Percentiles rank a stretch among this genome's conserved stretches.
Conservation (phyloP, 495 filamentous ascomycete species). For the Hypoxylon lienhwacheense region DNA sequence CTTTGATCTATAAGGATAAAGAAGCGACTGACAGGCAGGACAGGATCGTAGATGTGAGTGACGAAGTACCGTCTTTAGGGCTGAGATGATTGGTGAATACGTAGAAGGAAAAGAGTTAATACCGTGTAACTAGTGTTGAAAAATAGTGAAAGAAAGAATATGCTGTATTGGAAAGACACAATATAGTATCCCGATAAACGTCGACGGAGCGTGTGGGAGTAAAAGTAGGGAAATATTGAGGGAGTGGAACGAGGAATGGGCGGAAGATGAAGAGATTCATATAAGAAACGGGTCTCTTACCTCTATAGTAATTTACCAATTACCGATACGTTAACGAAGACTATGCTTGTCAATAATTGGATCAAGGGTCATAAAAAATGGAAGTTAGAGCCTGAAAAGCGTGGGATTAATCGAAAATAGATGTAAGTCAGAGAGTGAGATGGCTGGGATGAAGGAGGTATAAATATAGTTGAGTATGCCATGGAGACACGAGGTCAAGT, state of each 20-base stretch:
- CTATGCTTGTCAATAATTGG: slow-evolving; percentile 4
- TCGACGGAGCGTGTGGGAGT: neutral
- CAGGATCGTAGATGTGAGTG: neutral
- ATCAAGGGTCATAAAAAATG: neutral
- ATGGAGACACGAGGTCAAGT: no score
- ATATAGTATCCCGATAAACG: slow-evolving; percentile 1
- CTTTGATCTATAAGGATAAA: neutral
- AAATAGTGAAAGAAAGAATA: slow-evolving; percentile 1
- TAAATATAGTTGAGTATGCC: neutral
- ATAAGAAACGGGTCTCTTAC: slow-evolving; percentile 9
- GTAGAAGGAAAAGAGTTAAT: slow-evolving; percentile 8
- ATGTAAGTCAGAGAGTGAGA: neutral
- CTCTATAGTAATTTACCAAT: slow-evolving; percentile 10
- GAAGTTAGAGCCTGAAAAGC: slow-evolving; percentile 20
- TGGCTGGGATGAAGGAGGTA: neutral
- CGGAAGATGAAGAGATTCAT: slow-evolving; percentile 7
- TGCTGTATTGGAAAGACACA: slow-evolving; percentile 3
- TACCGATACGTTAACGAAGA: slow-evolving; percentile 3
- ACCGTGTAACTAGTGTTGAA: slow-evolving; percentile 10
- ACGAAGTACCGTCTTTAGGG: neutral
- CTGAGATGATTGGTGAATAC: neutral
- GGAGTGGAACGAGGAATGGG: slow-evolving; percentile 5
- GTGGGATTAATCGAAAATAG: slow-evolving; percentile 1
- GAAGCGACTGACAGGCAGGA: neutral
- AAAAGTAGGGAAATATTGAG: slow-evolving; percentile 20